Percentiles rank a stretch among this genome's conserved stretches.
Evolutionary conservation across 768 basidiomycete genomes (phyloP).

Genomic region (Austroboletus eburneus): DNA sequence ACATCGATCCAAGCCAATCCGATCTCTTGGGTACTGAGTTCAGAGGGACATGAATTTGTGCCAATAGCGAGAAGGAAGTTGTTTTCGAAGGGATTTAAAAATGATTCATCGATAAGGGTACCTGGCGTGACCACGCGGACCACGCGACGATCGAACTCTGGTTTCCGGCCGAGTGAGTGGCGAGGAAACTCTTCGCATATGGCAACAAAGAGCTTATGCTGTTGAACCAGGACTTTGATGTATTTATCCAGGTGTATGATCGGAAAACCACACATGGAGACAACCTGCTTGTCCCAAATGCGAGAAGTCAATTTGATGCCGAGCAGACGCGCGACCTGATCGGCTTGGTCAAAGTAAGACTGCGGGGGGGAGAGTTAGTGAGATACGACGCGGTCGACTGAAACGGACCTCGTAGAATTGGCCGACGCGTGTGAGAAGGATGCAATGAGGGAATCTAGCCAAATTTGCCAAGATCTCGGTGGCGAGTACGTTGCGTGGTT

Average conservation of each 20-base stretch:
- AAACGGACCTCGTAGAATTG: conserved; percentile 86
- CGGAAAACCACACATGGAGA: conserved; percentile 92
- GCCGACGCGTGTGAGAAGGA: conserved; percentile 88
- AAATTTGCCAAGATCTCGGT: conserved; percentile 69
- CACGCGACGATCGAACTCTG: conserved; percentile 74
- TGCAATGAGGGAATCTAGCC: conserved; percentile 76
- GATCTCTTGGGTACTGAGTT: conserved; percentile 20
- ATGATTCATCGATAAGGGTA: conserved; percentile 89
- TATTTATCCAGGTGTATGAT: conserved; percentile 79
- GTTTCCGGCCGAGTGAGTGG: conserved; percentile 45
- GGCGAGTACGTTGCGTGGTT: conserved; percentile 53
- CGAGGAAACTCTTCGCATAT: conserved; percentile 89
- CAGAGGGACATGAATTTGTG: conserved; percentile 9
- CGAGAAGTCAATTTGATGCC: conserved; percentile 80
- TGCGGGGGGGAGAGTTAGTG: conserved; percentile 28
- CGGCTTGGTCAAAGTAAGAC: conserved; percentile 94
- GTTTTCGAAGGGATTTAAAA: conserved; percentile 81
- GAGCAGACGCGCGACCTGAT: conserved; percentile 68
- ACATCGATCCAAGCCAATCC: conserved; percentile 94
- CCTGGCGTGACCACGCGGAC: conserved; percentile 89
- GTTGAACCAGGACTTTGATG: conserved; percentile 80
- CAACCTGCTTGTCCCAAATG: conserved; percentile 62
- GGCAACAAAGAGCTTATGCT: conserved; percentile 81
- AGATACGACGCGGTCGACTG: neutral
- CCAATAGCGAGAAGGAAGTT: conserved; percentile 81